Percentiles rank a stretch among this genome's conserved stretches.
Evolutionary conservation across 306 rosid genomes (phyloP).

Genomic region (Comarum palustre): DNA sequence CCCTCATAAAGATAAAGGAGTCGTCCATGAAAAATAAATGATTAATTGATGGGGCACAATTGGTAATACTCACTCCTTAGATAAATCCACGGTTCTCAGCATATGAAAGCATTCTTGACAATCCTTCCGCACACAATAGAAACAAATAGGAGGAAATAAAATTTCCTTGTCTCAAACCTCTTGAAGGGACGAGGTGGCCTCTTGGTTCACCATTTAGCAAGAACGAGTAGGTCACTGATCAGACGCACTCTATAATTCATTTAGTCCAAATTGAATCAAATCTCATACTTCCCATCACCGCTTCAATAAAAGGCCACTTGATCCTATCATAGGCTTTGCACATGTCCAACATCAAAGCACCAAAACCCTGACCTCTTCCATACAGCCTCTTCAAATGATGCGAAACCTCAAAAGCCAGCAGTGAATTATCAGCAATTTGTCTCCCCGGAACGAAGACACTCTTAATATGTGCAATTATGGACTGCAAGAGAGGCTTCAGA

Average conservation of each 20-base stretch:
- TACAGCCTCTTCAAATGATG: not conserved
- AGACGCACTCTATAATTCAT: not conserved
- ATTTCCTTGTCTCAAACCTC: not conserved
- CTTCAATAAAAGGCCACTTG: not conserved
- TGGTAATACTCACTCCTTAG: too few relatives aligned
- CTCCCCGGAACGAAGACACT: not conserved
- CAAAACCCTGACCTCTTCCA: not conserved
- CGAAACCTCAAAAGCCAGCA: not conserved
- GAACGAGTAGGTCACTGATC: too few relatives aligned
- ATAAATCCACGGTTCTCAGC: not conserved
- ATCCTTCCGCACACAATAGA: not conserved
- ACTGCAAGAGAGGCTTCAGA: too few relatives aligned
- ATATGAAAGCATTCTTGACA: not conserved
- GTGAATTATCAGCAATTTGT: not conserved
- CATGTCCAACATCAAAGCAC: not conserved
- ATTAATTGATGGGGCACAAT: not conserved
- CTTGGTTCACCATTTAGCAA: not conserved
- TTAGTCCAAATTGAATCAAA: not conserved
- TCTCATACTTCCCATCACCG: not conserved
- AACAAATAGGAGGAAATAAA: too few relatives aligned
- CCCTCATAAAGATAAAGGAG: not conserved
- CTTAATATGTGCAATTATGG: not conserved
- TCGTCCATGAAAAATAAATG: not conserved
- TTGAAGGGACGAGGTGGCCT: not conserved
- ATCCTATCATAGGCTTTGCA: not conserved